Conservation (phyloP, 805 yeast genomes). For the Diddensiella santjacobensis region DNA sequence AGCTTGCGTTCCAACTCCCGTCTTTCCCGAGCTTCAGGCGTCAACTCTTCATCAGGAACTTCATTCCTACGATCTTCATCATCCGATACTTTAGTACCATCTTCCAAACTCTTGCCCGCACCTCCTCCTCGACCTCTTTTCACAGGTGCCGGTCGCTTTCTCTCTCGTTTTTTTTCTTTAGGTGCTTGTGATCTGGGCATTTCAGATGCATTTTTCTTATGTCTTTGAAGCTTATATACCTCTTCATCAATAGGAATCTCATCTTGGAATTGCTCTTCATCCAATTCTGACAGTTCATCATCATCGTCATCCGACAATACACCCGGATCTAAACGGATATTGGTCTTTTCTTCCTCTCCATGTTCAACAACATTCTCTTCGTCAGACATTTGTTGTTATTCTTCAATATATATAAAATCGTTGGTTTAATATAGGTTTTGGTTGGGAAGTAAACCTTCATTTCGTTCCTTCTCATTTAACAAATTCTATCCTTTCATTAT, state of each 20-base stretch:
- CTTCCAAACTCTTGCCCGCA: slow-evolving; percentile 11
- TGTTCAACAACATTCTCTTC: not conserved
- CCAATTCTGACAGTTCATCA: slow-evolving; percentile 35
- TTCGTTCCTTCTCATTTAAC: no score
- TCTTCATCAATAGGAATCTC: slow-evolving; percentile 37
- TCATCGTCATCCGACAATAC: slow-evolving; percentile 8
- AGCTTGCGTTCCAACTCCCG: slow-evolving; percentile 76
- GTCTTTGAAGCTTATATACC: slow-evolving; percentile 37
- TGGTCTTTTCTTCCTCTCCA: slow-evolving; percentile 1
- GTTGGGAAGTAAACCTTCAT: no score
- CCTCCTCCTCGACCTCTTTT: slow-evolving; percentile 1
- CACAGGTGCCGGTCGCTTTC: slow-evolving; percentile 12
- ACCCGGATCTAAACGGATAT: not conserved
- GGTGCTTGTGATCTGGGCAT: not conserved
- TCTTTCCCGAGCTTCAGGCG: slow-evolving; percentile 48
- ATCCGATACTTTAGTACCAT: slow-evolving; percentile 18
- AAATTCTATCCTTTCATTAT: not conserved
- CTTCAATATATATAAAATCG: no score
- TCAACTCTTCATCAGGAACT: slow-evolving; percentile 28
- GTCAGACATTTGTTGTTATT: slow-evolving; percentile 6
- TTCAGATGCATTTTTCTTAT: slow-evolving; percentile 26
- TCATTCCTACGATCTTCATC: slow-evolving; percentile 22
- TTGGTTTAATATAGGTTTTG: no score
- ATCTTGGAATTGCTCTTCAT: slow-evolving; percentile 36
- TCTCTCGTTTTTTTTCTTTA: slow-evolving; percentile 22